phyloP scores from a whole-genome alignment of 2,329 filamentous ascomycete species.

The Emmonsiellopsis sp. region DNA sequence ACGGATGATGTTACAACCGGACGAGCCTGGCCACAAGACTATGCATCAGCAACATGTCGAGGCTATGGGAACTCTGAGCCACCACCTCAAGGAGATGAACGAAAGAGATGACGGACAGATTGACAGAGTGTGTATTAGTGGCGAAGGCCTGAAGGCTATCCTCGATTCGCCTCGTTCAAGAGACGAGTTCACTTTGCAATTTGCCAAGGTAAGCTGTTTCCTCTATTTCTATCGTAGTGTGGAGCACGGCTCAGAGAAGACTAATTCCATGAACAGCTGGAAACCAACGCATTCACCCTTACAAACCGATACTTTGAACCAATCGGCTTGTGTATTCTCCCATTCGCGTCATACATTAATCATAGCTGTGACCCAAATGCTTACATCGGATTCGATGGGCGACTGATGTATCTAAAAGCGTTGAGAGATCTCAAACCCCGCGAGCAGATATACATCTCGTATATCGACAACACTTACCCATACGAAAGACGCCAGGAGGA shows the following conservation, averaged over 20 bases:
- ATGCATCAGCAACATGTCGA: constrained; percentile 34
- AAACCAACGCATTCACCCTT: constrained; percentile 51
- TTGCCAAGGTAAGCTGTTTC: constrained; percentile 33
- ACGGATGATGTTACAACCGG: constrained; percentile 39
- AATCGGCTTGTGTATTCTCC: constrained; percentile 51
- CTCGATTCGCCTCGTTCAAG: constrained; percentile 33
- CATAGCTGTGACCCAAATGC: constrained; percentile 56
- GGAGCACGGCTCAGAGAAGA: neutral
- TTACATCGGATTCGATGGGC: constrained; percentile 48
- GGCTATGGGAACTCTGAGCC: constrained; percentile 36
- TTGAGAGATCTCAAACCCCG: constrained; percentile 43
- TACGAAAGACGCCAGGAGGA: constrained; percentile 43
- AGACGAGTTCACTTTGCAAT: constrained; percentile 37
- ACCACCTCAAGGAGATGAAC: constrained; percentile 42
- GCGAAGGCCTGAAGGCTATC: constrained; percentile 45
- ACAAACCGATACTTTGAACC: constrained; percentile 48
- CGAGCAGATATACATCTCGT: constrained; percentile 54
- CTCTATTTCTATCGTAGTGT: no score
- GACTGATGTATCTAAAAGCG: constrained; percentile 42
- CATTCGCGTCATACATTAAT: constrained; percentile 46
- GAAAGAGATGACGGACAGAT: constrained; percentile 32
- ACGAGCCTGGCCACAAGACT: constrained; percentile 25
- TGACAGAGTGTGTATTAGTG: constrained; percentile 36
- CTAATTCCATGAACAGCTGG: constrained; percentile 32
- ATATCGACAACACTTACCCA: constrained; percentile 50